Conservation (phyloP, 2,329 filamentous ascomycete genomes). For the Aspergillus sp. region DNA sequence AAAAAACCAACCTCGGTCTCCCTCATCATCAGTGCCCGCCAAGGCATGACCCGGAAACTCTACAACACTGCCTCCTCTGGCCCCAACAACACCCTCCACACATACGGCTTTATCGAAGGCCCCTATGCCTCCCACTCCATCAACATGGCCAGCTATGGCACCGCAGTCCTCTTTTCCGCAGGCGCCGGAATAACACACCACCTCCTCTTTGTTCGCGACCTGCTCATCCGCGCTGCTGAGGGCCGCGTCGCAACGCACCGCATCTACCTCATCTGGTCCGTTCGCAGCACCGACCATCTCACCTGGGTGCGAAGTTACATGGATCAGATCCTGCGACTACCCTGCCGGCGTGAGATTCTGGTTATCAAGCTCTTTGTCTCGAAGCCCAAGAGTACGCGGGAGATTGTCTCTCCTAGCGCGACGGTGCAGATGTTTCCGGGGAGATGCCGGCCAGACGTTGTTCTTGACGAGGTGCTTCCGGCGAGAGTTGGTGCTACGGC, state of each 20-base stretch:
- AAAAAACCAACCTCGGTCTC: constrained; percentile 40
- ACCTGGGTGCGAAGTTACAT: constrained; percentile 61
- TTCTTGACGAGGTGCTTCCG: constrained; percentile 52
- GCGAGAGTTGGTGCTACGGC: constrained; percentile 53
- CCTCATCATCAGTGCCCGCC: constrained; percentile 54
- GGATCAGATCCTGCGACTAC: constrained; percentile 57
- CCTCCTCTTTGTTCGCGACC: constrained; percentile 53
- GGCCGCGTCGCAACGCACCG: constrained; percentile 52
- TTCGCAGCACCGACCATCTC: constrained; percentile 54
- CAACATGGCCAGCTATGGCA: constrained; percentile 55
- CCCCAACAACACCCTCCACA: constrained; percentile 41
- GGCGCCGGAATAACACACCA: constrained; percentile 63
- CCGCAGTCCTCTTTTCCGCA: constrained; percentile 58
- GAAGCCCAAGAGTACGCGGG: constrained; percentile 48
- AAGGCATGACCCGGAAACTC: constrained; percentile 57
- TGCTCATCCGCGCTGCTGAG: constrained; percentile 47
- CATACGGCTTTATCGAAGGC: constrained; percentile 55
- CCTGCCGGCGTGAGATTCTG: constrained; percentile 52
- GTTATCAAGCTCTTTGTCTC: constrained; percentile 58
- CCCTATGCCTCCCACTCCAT: constrained; percentile 56
- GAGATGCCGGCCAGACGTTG: constrained; percentile 48
- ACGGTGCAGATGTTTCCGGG: constrained; percentile 58
- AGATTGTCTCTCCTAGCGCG: constrained; percentile 51
- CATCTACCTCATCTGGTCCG: constrained; percentile 57
- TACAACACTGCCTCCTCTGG: constrained; percentile 49